Percentiles rank a stretch among this genome's conserved stretches.
These are phyloP conservation scores for Sporothrix variecibatus DNA, from an alignment of 2,329 filamentous ascomycete genomes.

Conservation along the genomic window DNA sequence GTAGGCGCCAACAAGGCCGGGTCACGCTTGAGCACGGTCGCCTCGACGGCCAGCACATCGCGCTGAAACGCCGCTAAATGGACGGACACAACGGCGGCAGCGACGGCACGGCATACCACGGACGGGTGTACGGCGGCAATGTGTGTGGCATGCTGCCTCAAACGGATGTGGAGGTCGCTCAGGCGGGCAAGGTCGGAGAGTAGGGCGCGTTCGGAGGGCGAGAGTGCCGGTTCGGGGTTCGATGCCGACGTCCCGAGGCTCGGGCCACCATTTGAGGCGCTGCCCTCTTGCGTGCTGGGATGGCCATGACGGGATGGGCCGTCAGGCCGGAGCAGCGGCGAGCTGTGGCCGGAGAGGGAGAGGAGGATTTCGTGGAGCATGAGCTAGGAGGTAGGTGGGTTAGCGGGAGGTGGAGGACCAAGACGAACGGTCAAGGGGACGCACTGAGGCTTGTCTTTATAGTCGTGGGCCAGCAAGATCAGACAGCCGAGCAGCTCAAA, in stretches of 20 bases:
- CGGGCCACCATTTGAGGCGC: background rate
- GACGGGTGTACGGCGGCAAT: constrained; percentile 74
- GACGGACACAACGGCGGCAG: constrained; percentile 70
- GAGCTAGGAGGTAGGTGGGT: constrained; percentile 28
- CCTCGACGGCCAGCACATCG: constrained; percentile 83
- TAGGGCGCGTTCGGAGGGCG: constrained; percentile 80
- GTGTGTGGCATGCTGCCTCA: constrained; percentile 66
- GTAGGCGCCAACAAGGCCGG: constrained; percentile 82
- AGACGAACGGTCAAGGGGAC: background rate
- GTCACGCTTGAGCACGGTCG: constrained; percentile 73
- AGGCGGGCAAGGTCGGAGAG: constrained; percentile 75
- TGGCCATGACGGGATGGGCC: constrained; percentile 42
- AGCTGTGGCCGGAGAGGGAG: constrained; percentile 90
- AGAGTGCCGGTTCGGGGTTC: constrained; percentile 53
- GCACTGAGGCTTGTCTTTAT: constrained; percentile 20
- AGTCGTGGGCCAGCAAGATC: constrained; percentile 30
- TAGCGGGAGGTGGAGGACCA: background rate
- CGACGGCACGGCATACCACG: constrained; percentile 83
- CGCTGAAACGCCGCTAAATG: constrained; percentile 81
- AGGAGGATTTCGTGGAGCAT: constrained; percentile 99
- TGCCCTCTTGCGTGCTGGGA: constrained; percentile 30
- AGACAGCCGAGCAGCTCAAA: constrained; percentile 32
- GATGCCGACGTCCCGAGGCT: constrained; percentile 20
- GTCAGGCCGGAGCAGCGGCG: constrained; percentile 71
- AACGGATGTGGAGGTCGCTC: constrained; percentile 73